Evolutionary conservation across 1,139 yeast genomes (phyloP).

Genomic region (Pichia sp.): DNA sequence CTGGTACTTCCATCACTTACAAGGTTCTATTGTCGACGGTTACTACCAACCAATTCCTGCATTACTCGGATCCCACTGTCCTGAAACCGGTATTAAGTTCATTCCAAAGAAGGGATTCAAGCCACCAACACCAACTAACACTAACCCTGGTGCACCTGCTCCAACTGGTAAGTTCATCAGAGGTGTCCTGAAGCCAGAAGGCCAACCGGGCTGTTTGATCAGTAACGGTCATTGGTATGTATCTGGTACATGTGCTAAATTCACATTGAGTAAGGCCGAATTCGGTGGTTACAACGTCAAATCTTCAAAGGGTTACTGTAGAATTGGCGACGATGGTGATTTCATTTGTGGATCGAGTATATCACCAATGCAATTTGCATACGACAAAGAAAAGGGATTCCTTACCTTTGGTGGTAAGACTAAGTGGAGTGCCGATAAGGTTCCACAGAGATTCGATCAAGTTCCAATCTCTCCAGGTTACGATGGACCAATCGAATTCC

Average conservation of each 20-base stretch:
- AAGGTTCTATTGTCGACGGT: conserved; percentile 71
- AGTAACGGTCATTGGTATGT: conserved; percentile 83
- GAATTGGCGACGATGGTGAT: conserved; percentile 40
- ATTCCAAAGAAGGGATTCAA: conserved; percentile 61
- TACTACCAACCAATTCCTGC: conserved; percentile 66
- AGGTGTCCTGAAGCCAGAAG: conserved; percentile 53
- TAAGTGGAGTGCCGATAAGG: conserved; percentile 60
- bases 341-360: conserved; percentile 38
- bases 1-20: conserved; percentile 84
- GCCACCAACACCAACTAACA: conserved; percentile 39
- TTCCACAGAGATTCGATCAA: conserved; percentile 52
- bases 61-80: conserved; percentile 58
- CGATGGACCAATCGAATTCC: conserved; percentile 45
- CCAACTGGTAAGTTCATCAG: conserved; percentile 30
- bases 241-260: conserved; percentile 86
- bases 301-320: conserved; percentile 75
- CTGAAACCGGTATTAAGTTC: conserved; percentile 65
- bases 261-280: conserved; percentile 49
- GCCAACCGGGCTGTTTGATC: conserved; percentile 73
- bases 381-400: conserved; percentile 43
- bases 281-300: conserved; percentile 71
- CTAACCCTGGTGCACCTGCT: conserved; percentile 33
- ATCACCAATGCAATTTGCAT: conserved; percentile 52
- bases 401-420: conserved; percentile 64
- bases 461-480: conserved; percentile 51